These are phyloP conservation scores for Trichosporon asahii DNA, from an alignment of 1,284 basidiomycete species.

Conservation along the genomic window DNA sequence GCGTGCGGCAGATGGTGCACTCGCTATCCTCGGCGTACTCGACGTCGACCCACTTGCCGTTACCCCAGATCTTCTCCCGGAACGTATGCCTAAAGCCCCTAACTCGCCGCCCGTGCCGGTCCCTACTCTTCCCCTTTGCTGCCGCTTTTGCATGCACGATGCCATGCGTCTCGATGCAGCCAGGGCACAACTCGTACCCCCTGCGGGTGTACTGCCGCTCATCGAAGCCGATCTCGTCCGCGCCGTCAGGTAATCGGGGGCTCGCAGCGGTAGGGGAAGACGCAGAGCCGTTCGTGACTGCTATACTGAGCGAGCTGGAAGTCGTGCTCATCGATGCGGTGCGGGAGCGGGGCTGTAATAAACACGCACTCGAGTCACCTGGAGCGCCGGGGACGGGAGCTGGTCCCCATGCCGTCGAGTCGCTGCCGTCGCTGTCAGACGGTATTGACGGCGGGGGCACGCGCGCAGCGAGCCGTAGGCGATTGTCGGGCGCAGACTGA, in stretches of 20 bases:
- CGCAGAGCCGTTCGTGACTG: slow-evolving; percentile 24
- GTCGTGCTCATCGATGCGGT: slow-evolving; percentile 27
- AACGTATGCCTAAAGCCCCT: slow-evolving; percentile 73
- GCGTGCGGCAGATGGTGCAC: slow-evolving; percentile 73
- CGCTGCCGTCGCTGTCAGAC: slow-evolving; percentile 8
- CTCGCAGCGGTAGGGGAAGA: slow-evolving; percentile 21
- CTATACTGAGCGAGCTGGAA: slow-evolving; percentile 14
- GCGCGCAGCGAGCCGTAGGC: slow-evolving; percentile 17
- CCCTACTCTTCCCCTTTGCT: slow-evolving; percentile 43
- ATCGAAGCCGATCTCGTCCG: slow-evolving; percentile 12
- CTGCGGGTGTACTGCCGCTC: slow-evolving; percentile 31
- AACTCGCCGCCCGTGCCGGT: slow-evolving; percentile 26
- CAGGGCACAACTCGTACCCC: slow-evolving; percentile 78
- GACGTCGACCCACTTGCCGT: slow-evolving; percentile 75
- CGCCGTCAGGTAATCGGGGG: background rate
- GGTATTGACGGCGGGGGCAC: slow-evolving; percentile 15
- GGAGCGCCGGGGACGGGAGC: background rate
- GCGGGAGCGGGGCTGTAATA: slow-evolving; percentile 13
- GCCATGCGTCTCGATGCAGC: slow-evolving; percentile 71
- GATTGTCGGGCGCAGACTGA: slow-evolving; percentile 31
- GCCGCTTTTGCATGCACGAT: slow-evolving; percentile 63
- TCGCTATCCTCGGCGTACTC: slow-evolving; percentile 61
- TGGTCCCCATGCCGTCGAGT: slow-evolving; percentile 17
- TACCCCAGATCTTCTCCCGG: slow-evolving; percentile 76
- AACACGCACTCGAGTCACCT: background rate